Base-by-base conservation (phyloP, 2,329 filamentous ascomycete species). In the Penicillium paneum region DNA sequence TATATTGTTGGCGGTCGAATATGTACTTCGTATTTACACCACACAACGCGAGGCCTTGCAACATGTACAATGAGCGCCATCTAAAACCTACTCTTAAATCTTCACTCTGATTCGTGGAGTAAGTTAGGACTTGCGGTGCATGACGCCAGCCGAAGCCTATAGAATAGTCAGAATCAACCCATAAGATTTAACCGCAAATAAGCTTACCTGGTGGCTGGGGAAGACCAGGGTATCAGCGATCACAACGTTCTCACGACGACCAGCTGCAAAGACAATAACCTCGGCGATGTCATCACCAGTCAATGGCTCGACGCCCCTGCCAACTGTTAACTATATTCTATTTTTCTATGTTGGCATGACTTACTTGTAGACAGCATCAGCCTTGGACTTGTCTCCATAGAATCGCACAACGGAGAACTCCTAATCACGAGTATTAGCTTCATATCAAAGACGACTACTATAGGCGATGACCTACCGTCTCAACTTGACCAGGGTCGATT, bases 251-350 rank as follows among this genome's bases (percentile, higher is more conserved):
- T 96, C 90, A 64, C 88, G 84, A 66, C 92, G 83, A 3, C 88
- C 88, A 4, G 89, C 91, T 2, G 88, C 81, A 69, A 96, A 97
- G 8, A 97, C 91, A 32, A 96, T 81, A 29, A 95, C 81, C 76
- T 97, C 92, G 12, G 92, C 92, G 67, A 97, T 91, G 68, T 97
- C 92, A 46, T 94, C 90, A 0, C 89, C 89, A 0, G 91, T 96
- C 63, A 97, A 79, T 38, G 92, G 91, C 62, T 95, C 89, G 63
- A 83, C 87, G 48, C 87, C 88, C 54, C 86, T 89, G 59, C 2
- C n/a, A 31, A n/a, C 26, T 26, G 42, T 62, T 15, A 57, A 44
- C 35, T 11, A 17, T 42, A 12, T 5, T 21, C n/a, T 7, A 5
- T n/a, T n/a, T 21, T 28, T 15, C 12, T 15, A n/a, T n/a, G n/a